Conservation (phyloP, 2,329 filamentous ascomycete genomes). For the Exophiala spinifera region DNA sequence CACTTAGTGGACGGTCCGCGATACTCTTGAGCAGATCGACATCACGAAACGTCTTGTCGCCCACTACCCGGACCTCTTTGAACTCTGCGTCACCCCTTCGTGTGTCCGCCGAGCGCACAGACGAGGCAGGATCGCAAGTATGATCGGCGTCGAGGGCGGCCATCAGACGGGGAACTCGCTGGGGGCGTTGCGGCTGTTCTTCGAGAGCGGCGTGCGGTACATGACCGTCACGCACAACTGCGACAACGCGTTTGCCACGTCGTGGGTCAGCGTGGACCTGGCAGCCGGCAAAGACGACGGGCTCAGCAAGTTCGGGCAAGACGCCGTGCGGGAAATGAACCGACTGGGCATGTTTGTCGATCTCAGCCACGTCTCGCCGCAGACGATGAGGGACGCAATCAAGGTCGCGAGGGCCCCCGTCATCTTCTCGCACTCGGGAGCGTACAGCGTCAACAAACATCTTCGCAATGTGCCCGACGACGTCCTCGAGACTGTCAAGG, state of each 20-base stretch:
- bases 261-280: slow-evolving; percentile 25
- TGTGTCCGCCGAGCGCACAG: slow-evolving; percentile 28
- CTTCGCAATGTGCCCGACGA: slow-evolving; percentile 44
- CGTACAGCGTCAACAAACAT: slow-evolving; percentile 31
- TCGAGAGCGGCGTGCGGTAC: slow-evolving; percentile 28
- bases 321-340: slow-evolving; percentile 32
- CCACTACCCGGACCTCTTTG: slow-evolving; percentile 28
- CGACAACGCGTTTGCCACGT: slow-evolving; percentile 32
- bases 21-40: slow-evolving; percentile 33
- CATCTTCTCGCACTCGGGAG: slow-evolving; percentile 30
- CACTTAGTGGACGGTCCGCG: slow-evolving; percentile 24
- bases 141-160: slow-evolving; percentile 31
- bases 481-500: slow-evolving; percentile 36
- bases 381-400: slow-evolving; percentile 30
- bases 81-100: slow-evolving; percentile 25
- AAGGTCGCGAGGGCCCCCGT: slow-evolving; percentile 28
- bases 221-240: slow-evolving; percentile 33
- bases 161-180: slow-evolving; percentile 32
- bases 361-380: slow-evolving; percentile 30
- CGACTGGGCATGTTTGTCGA: slow-evolving; percentile 33
- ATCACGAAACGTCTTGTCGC: slow-evolving; percentile 29
- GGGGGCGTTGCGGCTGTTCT: slow-evolving; percentile 26
- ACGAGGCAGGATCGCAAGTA: slow-evolving; percentile 24
- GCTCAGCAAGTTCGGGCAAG: slow-evolving; percentile 28
- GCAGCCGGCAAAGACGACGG: slow-evolving; percentile 26